phyloP scores from a whole-genome alignment of 2,329 filamentous ascomycete species.

The Clarireedia paspali region DNA sequence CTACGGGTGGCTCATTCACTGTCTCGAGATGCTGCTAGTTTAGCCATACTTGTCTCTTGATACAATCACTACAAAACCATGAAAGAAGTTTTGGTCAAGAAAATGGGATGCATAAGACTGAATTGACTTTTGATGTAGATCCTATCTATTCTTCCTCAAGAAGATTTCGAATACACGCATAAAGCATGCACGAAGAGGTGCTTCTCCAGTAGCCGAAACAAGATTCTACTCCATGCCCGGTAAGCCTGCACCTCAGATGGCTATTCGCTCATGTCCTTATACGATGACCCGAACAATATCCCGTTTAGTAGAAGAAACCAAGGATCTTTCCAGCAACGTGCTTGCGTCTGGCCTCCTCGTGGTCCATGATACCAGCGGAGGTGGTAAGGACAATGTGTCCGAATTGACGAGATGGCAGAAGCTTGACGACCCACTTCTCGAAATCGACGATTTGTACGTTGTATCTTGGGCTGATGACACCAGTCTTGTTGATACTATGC shows the following conservation, averaged over 20 bases:
- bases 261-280: slow-evolving; percentile 28
- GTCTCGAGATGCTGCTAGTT: too few relatives aligned
- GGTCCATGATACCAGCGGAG: slow-evolving; percentile 99
- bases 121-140: slow-evolving; percentile 29
- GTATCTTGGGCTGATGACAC: slow-evolving; percentile 99
- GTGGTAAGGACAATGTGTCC: slow-evolving; percentile 99
- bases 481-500: slow-evolving; percentile 82
- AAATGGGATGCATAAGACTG: slow-evolving; percentile 14
- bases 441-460: slow-evolving; percentile 96
- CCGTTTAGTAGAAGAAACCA: slow-evolving; percentile 92
- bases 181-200: slow-evolving; percentile 22
- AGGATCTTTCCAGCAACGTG: slow-evolving; percentile 99
- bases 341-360: slow-evolving; percentile 98
- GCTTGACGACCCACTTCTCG: slow-evolving; percentile 99
- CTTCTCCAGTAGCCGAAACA: slow-evolving; percentile 19
- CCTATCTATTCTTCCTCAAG: slow-evolving; percentile 23
- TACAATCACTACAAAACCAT: too few relatives aligned
- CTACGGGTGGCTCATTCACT: too few relatives aligned
- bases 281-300: slow-evolving; percentile 15
- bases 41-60: too few relatives aligned
- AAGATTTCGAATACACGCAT: slow-evolving; percentile 20
- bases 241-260: slow-evolving; percentile 20
- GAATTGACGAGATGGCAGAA: slow-evolving; percentile 99
- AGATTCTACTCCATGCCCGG: slow-evolving; percentile 16
- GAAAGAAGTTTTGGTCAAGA: not conserved